These are phyloP conservation scores for Onygenales sp. DNA, from an alignment of 2,329 filamentous ascomycete genomes.

Conservation along the genomic window DNA sequence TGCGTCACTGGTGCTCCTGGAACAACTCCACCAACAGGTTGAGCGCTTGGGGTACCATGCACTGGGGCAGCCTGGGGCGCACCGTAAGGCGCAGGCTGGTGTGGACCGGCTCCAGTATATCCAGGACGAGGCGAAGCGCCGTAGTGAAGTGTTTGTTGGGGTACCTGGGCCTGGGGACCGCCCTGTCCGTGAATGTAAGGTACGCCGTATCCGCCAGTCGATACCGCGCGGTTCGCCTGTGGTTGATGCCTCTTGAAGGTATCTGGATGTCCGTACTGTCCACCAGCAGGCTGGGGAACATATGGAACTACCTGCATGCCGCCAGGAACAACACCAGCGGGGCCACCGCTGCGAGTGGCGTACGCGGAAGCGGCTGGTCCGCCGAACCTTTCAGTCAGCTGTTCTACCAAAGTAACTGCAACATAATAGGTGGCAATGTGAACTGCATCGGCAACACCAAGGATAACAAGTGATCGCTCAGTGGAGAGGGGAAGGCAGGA, in stretches of 20 bases:
- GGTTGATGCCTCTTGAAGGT: constrained; percentile 68
- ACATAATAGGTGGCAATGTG: constrained; percentile 99
- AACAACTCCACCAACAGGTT: constrained; percentile 62
- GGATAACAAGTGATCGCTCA: constrained; percentile 93
- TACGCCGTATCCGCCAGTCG: constrained; percentile 56
- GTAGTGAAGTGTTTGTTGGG: constrained; percentile 69
- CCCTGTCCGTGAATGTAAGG: constrained; percentile 62
- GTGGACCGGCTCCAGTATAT: constrained; percentile 71
- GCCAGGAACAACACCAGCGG: constrained; percentile 85
- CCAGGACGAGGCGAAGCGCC: constrained; percentile 62
- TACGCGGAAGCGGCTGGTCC: constrained; percentile 96
- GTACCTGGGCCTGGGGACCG: constrained; percentile 41
- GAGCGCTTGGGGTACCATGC: constrained; percentile 59
- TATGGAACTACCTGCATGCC: constrained; percentile 99
- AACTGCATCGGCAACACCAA: constrained; percentile 94
- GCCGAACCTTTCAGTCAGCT: constrained; percentile 92
- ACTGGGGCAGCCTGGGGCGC: constrained; percentile 49
- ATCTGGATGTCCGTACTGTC: constrained; percentile 85
- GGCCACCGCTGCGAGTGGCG: constrained; percentile 85
- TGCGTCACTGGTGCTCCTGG: constrained; percentile 83
- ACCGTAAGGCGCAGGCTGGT: constrained; percentile 63
- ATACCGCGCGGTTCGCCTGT: constrained; percentile 62
- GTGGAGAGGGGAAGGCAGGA: constrained; percentile 88
- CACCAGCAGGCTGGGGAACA: constrained; percentile 82
- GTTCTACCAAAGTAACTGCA: constrained; percentile 93